phyloP scores from a whole-genome alignment of 805 yeast species.

The Lachancea dasiensis region DNA sequence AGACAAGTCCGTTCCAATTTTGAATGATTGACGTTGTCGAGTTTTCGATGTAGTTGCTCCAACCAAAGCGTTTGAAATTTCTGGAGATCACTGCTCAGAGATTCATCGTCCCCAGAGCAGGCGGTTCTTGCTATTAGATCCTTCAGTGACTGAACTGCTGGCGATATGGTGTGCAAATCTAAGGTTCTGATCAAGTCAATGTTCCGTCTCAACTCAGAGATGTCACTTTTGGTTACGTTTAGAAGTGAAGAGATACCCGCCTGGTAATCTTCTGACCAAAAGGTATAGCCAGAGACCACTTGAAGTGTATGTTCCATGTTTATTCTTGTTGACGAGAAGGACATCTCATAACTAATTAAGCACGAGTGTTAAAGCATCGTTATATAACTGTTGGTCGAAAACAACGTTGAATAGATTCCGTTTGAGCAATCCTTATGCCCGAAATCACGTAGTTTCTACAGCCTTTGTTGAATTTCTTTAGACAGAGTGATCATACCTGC shows the following conservation, averaged over 20 bases:
- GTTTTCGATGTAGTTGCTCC: not conserved
- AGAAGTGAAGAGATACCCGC: constrained; percentile 4
- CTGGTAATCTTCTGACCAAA: constrained; percentile 10
- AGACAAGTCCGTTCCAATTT: constrained; percentile 8
- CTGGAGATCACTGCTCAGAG: not conserved
- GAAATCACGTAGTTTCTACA: too few species aligned
- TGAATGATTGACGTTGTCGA: not conserved
- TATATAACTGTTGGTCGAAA: too few species aligned
- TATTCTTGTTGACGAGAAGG: too few species aligned
- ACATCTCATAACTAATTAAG: too few species aligned
- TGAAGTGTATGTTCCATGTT: not conserved
- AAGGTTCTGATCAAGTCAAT: not conserved
- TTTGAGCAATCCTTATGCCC: too few species aligned
- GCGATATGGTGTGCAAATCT: not conserved
- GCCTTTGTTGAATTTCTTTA: too few species aligned
- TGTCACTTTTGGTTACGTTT: constrained; percentile 1
- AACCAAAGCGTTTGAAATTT: not conserved
- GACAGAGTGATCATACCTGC: too few species aligned
- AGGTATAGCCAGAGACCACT: constrained; percentile 2
- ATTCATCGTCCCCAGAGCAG: too few species aligned
- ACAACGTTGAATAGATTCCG: too few species aligned
- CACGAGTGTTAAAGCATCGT: too few species aligned
- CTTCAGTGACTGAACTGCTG: constrained; percentile 1
- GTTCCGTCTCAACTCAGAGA: not conserved
- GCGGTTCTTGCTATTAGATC: not conserved